Evolutionary conservation across 129 eudicot genomes (phyloP).

Genomic region (Erigeron canadensis): DNA sequence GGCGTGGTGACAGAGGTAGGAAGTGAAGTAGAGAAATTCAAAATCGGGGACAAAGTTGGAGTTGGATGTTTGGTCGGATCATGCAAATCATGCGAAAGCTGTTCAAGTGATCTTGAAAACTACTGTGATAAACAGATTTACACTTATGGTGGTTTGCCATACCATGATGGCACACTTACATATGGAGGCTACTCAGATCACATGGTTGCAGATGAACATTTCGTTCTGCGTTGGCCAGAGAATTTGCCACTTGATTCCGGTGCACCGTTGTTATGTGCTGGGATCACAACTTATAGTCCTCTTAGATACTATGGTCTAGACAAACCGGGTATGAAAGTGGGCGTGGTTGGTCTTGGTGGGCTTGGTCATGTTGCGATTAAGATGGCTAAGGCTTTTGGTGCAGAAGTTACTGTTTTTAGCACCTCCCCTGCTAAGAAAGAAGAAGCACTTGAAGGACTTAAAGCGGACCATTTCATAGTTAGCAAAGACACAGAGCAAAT

Average conservation of each 20-base stretch:
- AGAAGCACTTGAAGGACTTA: constrained; percentile 47
- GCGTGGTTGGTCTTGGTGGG: constrained; percentile 68
- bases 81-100: constrained; percentile 45
- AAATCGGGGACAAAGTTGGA: constrained; percentile 70
- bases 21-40: constrained; percentile 45
- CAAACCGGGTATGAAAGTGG: constrained; percentile 48
- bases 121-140: constrained; percentile 45
- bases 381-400: constrained; percentile 57
- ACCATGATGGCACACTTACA: constrained; percentile 52
- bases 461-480: constrained; percentile 46
- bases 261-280: constrained; percentile 69
- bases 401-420: constrained; percentile 56
- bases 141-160: constrained; percentile 28
- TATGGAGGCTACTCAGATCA: constrained; percentile 63
- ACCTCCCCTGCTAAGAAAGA: constrained; percentile 41
- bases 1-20: too few species aligned
- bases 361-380: constrained; percentile 55
- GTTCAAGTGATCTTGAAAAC: constrained; percentile 44
- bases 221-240: constrained; percentile 47
- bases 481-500: constrained; percentile 44
- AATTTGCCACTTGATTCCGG: constrained; percentile 50
- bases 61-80: constrained; percentile 73
- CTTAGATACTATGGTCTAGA: constrained; percentile 52
- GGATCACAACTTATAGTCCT: constrained; percentile 70
- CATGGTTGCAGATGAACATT: constrained; percentile 55